Base-by-base conservation (phyloP, 768 basidiomycete genomes). In the Naganishia vaughanmartiniae region DNA sequence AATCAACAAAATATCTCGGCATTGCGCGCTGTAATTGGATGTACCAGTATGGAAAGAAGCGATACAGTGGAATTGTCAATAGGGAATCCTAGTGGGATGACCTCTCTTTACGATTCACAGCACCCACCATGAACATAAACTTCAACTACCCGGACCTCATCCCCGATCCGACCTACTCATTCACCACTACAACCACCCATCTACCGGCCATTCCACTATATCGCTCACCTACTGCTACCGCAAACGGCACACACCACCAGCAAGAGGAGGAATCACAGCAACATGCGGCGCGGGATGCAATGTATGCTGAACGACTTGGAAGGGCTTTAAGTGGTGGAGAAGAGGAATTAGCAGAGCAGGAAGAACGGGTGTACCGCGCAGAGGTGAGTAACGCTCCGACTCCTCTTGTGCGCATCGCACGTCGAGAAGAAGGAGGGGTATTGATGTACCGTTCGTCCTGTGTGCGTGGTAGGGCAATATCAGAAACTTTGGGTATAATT, bases 311-410 rank as follows among this genome's bases (percentile, higher is more conserved):
- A 15, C 36, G 12, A 42, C 15, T 69, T 26, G 63, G 68, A 39
- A 33, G 42, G 24, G 54, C 39, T 0, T 31, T 69, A 19, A 30
- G 39, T 21, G 68, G 68, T 4, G 45, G 45, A 30, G 36, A 48
- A n/a, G 68, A 69, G 33, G 57, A 33, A 11, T 46, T 69, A 19
- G n/a, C 28, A 12, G 68, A 60, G 28, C 68, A 69, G 30, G 68
- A 69, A 28, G 68, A 69, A 17, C 39, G 68, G 11, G 68, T 69
- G 17, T 69, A 69, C n/a, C 68, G 68, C 14, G 68, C 68, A 14
- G 68, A 69, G 57, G 68, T 69, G 51, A 21, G 68, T 42, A 15
- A 15, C 2, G 10, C 36, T 36, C 12, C 12, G 5, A 12, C 12
- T 36, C 36, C 36, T 36, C 5, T 36, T 6, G 12, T 12, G 12